Percentiles rank a stretch among this genome's conserved stretches.
Conservation (phyloP, 352 stramenopile genomes). For the Pythium pectinolyticum region DNA sequence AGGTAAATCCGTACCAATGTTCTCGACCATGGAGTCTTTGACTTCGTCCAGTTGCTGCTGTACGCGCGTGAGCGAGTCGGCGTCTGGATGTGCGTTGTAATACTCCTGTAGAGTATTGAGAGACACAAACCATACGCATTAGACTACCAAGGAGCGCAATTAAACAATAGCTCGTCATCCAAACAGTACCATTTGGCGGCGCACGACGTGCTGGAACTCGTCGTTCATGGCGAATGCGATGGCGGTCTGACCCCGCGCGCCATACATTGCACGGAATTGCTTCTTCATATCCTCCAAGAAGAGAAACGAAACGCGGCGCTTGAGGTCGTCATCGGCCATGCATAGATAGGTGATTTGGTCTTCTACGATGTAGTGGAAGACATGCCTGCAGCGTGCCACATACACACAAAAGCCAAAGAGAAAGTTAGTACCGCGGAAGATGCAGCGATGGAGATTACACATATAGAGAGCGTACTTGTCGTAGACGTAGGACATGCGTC, state of each 20-base stretch:
- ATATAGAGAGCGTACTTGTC: slow-evolving; percentile 78
- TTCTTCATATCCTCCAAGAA: slow-evolving; percentile 98
- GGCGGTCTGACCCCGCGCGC: slow-evolving; percentile 77
- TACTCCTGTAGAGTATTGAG: slow-evolving; percentile 48
- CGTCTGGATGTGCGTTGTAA: slow-evolving; percentile 87
- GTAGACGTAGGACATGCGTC: slow-evolving; percentile 98
- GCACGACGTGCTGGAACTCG: slow-evolving; percentile 94
- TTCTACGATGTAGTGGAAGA: slow-evolving; percentile 97
- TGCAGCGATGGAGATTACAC: no score
- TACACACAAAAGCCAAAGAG: no score
- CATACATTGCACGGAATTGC: slow-evolving; percentile 86
- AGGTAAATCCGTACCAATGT: slow-evolving; percentile 82
- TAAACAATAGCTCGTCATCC: neutral
- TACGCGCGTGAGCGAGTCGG: slow-evolving; percentile 91
- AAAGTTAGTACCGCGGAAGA: no score
- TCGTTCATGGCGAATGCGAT: slow-evolving; percentile 99
- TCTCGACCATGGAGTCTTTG: slow-evolving; percentile 98
- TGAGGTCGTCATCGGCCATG: slow-evolving; percentile 95
- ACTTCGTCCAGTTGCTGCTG: slow-evolving; percentile 97
- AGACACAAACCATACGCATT: neutral
- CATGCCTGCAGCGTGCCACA: slow-evolving; percentile 67
- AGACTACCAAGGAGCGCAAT: neutral
- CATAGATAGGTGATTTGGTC: slow-evolving; percentile 97
- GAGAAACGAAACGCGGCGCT: slow-evolving; percentile 95
- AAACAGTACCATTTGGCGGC: slow-evolving; percentile 86